phyloP scores from a whole-genome alignment of 306 rosid species.

The Mucuna pruriens region DNA sequence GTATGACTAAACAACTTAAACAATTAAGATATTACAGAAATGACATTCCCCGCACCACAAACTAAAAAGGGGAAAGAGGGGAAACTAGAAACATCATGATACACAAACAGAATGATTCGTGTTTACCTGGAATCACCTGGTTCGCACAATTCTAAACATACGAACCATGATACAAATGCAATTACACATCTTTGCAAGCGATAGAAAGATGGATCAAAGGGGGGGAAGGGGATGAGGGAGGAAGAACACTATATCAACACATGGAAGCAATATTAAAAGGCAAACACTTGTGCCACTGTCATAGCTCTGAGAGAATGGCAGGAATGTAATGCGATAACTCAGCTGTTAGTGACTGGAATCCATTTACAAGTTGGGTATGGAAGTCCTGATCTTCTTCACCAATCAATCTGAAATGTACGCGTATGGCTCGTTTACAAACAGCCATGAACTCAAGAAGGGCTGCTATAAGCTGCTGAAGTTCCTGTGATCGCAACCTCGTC shows the following conservation, averaged over 20 bases:
- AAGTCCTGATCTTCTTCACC: constrained; percentile 99
- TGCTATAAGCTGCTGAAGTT: constrained; percentile 96
- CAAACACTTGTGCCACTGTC: constrained; percentile 41
- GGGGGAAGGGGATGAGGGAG: background rate
- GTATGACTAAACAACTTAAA: constrained; percentile 31
- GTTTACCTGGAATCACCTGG: constrained; percentile 35
- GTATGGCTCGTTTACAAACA: constrained; percentile 96
- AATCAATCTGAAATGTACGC: constrained; percentile 89
- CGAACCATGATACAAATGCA: constrained; percentile 40
- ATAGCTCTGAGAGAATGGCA: constrained; percentile 92
- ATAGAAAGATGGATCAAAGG: background rate
- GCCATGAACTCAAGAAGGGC: constrained; percentile 99
- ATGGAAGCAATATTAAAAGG: constrained; percentile 34
- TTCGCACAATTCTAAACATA: constrained; percentile 36
- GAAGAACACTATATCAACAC: constrained; percentile 47
- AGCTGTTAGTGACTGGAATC: constrained; percentile 95
- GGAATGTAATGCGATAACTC: constrained; percentile 97
- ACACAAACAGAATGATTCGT: constrained; percentile 38
- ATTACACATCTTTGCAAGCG: constrained; percentile 34
- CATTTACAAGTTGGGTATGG: constrained; percentile 97
- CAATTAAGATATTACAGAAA: constrained; percentile 35
- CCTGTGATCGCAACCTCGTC: constrained; percentile 91
- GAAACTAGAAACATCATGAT: constrained; percentile 36
- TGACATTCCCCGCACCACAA: constrained; percentile 37
- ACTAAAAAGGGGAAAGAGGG: constrained; percentile 11